Percentiles rank a stretch among this genome's conserved stretches.
Evolutionary conservation across 345 rosid species (phyloP).

Genomic region (Viola odorata): DNA sequence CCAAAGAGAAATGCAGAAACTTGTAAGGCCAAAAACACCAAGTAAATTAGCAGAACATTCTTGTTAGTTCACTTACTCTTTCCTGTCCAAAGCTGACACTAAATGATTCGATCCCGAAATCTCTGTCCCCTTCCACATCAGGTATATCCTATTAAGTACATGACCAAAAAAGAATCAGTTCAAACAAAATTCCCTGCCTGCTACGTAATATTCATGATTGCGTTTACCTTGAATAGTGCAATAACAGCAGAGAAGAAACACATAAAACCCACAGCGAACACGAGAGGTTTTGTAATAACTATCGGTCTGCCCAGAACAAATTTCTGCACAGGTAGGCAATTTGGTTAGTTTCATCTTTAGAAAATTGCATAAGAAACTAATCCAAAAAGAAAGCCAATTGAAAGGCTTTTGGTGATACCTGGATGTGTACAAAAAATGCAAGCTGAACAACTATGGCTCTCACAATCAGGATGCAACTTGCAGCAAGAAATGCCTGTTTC

Average conservation of each 20-base stretch:
- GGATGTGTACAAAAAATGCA: conserved; percentile 27
- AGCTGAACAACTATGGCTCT: conserved; percentile 30
- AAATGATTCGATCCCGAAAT: conserved; percentile 28
- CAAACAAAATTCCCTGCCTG: too few species aligned
- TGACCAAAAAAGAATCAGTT: neutral
- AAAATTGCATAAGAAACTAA: neutral
- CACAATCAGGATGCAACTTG: conserved; percentile 25
- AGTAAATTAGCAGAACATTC: neutral
- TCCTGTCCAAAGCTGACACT: conserved; percentile 23
- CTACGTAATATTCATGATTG: neutral
- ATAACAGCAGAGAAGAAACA: conserved; percentile 31
- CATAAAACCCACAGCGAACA: conserved; percentile 31
- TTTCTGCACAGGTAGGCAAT: conserved; percentile 12
- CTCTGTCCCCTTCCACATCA: conserved; percentile 32
- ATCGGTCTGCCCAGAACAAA: conserved; percentile 31
- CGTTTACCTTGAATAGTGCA: conserved; percentile 28
- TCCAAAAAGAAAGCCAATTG: neutral
- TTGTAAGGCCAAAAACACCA: neutral
- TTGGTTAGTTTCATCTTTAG: too few species aligned
- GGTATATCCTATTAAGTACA: conserved; percentile 29
- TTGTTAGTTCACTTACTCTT: conserved; percentile 16
- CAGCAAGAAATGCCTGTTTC: conserved; percentile 29
- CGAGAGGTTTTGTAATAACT: conserved; percentile 17
- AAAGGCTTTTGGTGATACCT: conserved; percentile 11
- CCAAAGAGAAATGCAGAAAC: neutral